These are phyloP conservation scores for Rubus idaeus DNA, from an alignment of 306 rosid genomes.

Conservation along the genomic window DNA sequence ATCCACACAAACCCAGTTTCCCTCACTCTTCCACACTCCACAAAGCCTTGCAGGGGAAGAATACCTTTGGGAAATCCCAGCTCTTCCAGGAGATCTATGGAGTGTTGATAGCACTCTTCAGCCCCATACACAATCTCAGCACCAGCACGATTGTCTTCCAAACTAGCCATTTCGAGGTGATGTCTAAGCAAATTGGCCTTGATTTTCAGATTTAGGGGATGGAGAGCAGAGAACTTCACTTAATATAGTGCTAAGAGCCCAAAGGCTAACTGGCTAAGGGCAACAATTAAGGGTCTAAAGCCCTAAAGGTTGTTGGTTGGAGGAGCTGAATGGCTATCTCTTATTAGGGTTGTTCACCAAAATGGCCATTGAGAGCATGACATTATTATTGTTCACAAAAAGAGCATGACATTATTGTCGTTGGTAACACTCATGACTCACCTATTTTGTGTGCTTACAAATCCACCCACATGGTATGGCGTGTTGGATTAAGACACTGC, in stretches of 20 bases:
- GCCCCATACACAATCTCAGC: slow-evolving; percentile 65
- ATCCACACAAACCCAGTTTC: slow-evolving; percentile 90
- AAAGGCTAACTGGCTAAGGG: too few relatives aligned
- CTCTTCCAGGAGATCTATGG: slow-evolving; percentile 59
- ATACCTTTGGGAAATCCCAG: slow-evolving; percentile 76
- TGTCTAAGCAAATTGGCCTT: background rate
- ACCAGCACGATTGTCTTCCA: slow-evolving; percentile 47
- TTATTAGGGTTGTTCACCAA: slow-evolving; percentile 40
- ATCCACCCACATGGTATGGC: background rate
- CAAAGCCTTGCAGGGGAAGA: slow-evolving; percentile 64
- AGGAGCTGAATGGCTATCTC: slow-evolving; percentile 16
- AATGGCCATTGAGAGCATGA: background rate
- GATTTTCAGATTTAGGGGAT: background rate
- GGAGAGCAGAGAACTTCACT: background rate
- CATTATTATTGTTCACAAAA: background rate
- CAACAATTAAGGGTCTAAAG: background rate
- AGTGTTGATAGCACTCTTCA: slow-evolving; percentile 49
- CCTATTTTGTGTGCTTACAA: background rate
- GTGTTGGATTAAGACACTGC: background rate
- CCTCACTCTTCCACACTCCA: slow-evolving; percentile 69
- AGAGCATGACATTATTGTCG: background rate
- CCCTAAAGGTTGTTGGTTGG: slow-evolving; percentile 23
- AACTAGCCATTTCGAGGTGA: background rate
- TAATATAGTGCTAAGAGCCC: too few relatives aligned
- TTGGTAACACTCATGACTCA: background rate